Percentiles rank a stretch among this genome's conserved stretches.
These are phyloP conservation scores for Avena atlantica DNA, from an alignment of 176 grass and related monocot species.

Conservation along the genomic window DNA sequence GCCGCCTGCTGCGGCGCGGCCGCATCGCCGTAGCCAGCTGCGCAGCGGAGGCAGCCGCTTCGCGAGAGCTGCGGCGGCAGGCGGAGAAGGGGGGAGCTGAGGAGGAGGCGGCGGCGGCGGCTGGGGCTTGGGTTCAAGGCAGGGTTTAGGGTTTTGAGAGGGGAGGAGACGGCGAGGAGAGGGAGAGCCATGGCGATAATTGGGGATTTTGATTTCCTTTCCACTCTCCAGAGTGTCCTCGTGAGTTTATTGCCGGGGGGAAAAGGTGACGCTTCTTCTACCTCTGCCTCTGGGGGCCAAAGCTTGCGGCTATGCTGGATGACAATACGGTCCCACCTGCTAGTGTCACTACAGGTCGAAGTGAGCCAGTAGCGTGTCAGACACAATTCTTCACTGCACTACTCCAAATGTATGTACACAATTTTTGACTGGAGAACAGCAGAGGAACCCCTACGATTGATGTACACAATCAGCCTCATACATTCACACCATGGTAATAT, in stretches of 20 bases:
- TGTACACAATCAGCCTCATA: conserved; percentile 28
- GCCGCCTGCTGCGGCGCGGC: conserved; percentile 10
- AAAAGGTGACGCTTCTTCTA: not conserved
- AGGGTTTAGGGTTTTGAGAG: conserved; percentile 61
- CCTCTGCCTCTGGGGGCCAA: not conserved
- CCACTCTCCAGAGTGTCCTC: not conserved
- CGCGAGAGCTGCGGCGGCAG: not conserved
- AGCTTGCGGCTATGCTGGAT: not conserved
- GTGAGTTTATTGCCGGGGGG: not conserved
- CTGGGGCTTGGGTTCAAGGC: not conserved
- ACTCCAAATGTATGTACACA: not conserved
- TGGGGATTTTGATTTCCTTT: not conserved
- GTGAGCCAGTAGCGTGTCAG: not conserved
- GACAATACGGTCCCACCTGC: not conserved
- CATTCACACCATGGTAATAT: conserved; percentile 29
- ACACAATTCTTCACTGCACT: not conserved
- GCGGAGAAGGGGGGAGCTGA: not conserved
- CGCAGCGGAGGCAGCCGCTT: conserved; percentile 30
- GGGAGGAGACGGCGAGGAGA: conserved; percentile 30
- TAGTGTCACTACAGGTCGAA: not conserved
- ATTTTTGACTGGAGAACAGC: not conserved
- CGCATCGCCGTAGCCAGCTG: conserved; percentile 37
- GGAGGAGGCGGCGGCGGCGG: not conserved
- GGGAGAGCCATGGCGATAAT: conserved; percentile 46
- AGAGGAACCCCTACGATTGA: not conserved